These are phyloP conservation scores for Colletotrichum sp. DNA, from an alignment of 2,329 filamentous ascomycete species.

Conservation along the genomic window DNA sequence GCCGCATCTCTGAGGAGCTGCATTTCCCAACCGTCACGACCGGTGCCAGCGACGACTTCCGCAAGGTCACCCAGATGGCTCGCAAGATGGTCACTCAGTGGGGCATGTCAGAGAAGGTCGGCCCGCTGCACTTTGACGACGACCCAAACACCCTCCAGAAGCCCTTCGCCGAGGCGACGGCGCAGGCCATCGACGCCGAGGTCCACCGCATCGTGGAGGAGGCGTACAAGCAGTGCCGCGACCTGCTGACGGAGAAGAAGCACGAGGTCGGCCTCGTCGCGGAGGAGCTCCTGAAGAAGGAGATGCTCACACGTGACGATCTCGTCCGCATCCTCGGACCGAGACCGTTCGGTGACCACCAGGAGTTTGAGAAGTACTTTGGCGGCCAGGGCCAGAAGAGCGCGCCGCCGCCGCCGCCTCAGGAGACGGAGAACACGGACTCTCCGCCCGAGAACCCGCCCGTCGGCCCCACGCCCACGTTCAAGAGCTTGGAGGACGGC, in stretches of 20 bases:
- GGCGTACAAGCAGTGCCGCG: constrained; percentile 89
- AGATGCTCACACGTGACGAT: constrained; percentile 90
- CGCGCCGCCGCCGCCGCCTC: constrained; percentile 61
- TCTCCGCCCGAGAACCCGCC: constrained; percentile 35
- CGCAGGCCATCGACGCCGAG: constrained; percentile 88
- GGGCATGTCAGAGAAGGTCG: constrained; percentile 96
- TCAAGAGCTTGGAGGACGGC: constrained; percentile 7
- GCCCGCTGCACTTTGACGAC: constrained; percentile 89
- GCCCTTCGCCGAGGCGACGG: constrained; percentile 94
- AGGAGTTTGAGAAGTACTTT: constrained; percentile 97
- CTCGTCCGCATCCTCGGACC: constrained; percentile 87
- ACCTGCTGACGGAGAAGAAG: constrained; percentile 85
- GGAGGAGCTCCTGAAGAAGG: constrained; percentile 90
- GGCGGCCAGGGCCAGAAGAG: constrained; percentile 58
- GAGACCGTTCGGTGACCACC: constrained; percentile 81
- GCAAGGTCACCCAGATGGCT: constrained; percentile 96
- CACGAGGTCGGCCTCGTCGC: constrained; percentile 86
- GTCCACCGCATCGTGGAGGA: constrained; percentile 91
- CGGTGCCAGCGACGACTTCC: constrained; percentile 95
- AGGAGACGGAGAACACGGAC: constrained; percentile 44
- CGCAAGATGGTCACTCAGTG: constrained; percentile 99
- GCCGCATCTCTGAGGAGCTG: constrained; percentile 92
- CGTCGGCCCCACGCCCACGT: constrained; percentile 33
- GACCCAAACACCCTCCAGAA: constrained; percentile 85
- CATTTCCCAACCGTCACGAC: constrained; percentile 97